Evolutionary conservation across 805 yeast genomes (phyloP).

Genomic region (Candida silvicultrix): DNA sequence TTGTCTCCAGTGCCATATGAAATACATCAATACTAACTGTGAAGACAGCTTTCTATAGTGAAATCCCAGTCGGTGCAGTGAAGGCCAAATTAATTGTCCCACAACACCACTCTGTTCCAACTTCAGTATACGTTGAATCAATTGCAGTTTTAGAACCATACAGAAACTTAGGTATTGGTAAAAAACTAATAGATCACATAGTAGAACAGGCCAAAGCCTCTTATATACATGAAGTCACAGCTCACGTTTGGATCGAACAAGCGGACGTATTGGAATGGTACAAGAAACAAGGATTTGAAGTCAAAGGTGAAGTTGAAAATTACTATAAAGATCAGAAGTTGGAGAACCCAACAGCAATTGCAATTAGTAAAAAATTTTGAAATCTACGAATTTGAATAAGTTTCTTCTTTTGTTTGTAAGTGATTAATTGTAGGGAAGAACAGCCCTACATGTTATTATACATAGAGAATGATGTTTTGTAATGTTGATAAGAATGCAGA

Average conservation of each 20-base stretch:
- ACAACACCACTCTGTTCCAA: constrained; percentile 38
- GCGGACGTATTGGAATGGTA: constrained; percentile 44
- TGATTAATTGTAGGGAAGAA: not conserved
- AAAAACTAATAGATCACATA: constrained; percentile 47
- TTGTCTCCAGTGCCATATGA: no score
- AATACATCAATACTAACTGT: not conserved
- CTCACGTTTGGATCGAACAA: constrained; percentile 47
- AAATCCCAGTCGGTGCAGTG: constrained; percentile 75
- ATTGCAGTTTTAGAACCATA: constrained; percentile 65
- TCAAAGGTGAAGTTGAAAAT: constrained; percentile 29
- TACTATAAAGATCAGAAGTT: constrained; percentile 44
- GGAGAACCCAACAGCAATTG: constrained; percentile 41
- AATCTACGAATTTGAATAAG: not conserved
- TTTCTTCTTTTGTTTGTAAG: no score
- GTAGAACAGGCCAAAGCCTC: constrained; percentile 48
- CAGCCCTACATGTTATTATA: not conserved
- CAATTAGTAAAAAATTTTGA: constrained; percentile 28
- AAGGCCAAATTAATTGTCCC: constrained; percentile 48
- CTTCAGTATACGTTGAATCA: constrained; percentile 56
- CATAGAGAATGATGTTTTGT: not conserved
- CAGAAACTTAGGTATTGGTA: constrained; percentile 56
- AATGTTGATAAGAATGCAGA: not conserved
- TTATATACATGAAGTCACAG: constrained; percentile 45
- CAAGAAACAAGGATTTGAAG: constrained; percentile 40
- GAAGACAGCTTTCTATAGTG: constrained; percentile 51